Evolutionary conservation across 2,329 filamentous ascomycete genomes (phyloP).

Genomic region (Exophiala calicioides): DNA sequence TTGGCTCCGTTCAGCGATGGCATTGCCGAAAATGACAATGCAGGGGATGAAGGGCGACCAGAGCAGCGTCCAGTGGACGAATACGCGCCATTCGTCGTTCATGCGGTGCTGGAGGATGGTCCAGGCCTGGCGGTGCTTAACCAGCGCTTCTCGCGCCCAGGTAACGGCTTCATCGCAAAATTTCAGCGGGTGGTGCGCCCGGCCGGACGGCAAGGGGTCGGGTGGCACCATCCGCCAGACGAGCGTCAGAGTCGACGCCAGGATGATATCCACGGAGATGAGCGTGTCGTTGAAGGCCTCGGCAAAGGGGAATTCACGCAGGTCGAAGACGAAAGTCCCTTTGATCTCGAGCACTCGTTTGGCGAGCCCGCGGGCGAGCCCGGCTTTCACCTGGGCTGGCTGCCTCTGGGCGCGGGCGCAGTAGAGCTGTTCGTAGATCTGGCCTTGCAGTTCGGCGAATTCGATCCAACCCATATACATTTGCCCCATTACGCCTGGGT

Average conservation of each 20-base stretch:
- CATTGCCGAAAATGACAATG: slow-evolving; percentile 55
- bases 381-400: slow-evolving; percentile 49
- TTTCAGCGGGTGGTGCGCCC: slow-evolving; percentile 38
- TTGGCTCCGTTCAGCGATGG: slow-evolving; percentile 19
- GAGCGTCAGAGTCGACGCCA: slow-evolving; percentile 53
- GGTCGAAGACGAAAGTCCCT: slow-evolving; percentile 11
- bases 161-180: slow-evolving; percentile 55
- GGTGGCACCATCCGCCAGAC: slow-evolving; percentile 57
- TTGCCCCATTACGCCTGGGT: slow-evolving; percentile 46
- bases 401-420: slow-evolving; percentile 34
- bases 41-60: slow-evolving; percentile 62
- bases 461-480: slow-evolving; percentile 58
- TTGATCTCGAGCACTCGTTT: slow-evolving; percentile 2
- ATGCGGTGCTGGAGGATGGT: slow-evolving; percentile 25
- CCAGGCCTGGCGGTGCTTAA: slow-evolving; percentile 14
- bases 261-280: slow-evolving; percentile 49
- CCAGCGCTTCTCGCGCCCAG: slow-evolving; percentile 52
- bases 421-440: slow-evolving; percentile 62
- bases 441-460: slow-evolving; percentile 58
- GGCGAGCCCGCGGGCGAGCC: slow-evolving; percentile 42
- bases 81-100: slow-evolving; percentile 16
- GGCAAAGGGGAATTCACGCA: not conserved
- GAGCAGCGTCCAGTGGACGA: slow-evolving; percentile 51
- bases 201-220: slow-evolving; percentile 27
- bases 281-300: slow-evolving; percentile 6